Evolutionary conservation across 2,329 filamentous ascomycete species (phyloP).

Genomic region (Fusarium foetens): DNA sequence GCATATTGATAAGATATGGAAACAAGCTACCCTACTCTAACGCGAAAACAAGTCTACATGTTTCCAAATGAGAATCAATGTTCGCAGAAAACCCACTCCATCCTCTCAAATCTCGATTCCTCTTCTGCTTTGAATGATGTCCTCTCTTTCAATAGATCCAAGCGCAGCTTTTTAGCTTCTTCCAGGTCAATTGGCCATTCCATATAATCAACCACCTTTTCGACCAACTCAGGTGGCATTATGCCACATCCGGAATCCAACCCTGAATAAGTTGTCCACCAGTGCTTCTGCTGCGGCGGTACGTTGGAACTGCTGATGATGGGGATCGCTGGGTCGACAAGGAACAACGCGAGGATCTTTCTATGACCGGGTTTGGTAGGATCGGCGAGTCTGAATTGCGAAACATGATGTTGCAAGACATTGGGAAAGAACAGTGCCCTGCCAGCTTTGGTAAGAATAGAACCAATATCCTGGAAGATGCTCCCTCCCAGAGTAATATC

Average conservation of each 20-base stretch:
- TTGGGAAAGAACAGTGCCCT: conserved; percentile 10
- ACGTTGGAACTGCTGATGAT: neutral
- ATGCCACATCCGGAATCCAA: rapidly evolving
- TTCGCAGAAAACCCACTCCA: neutral
- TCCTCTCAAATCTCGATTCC: neutral
- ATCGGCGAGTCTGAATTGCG: neutral
- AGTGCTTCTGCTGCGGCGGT: conserved; percentile 4
- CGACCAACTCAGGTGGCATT: neutral
- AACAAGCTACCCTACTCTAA: neutral
- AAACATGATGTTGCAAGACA: neutral
- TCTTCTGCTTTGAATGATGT: neutral
- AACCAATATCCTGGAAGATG: no score
- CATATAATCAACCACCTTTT: neutral
- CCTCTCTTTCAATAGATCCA: neutral
- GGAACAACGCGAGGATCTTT: conserved; percentile 5
- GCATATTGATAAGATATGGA: neutral
- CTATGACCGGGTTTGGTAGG: neutral
- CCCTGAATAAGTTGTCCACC: neutral
- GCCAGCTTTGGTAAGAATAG: no score
- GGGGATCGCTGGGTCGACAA: neutral
- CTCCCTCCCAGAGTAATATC: no score
- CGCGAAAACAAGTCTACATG: neutral
- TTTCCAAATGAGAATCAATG: neutral
- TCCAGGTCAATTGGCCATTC: neutral
- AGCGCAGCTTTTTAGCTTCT: neutral